These are phyloP conservation scores for Eimeria praecox DNA, from an alignment of 169 alveolate genomes.

Conservation along the genomic window DNA sequence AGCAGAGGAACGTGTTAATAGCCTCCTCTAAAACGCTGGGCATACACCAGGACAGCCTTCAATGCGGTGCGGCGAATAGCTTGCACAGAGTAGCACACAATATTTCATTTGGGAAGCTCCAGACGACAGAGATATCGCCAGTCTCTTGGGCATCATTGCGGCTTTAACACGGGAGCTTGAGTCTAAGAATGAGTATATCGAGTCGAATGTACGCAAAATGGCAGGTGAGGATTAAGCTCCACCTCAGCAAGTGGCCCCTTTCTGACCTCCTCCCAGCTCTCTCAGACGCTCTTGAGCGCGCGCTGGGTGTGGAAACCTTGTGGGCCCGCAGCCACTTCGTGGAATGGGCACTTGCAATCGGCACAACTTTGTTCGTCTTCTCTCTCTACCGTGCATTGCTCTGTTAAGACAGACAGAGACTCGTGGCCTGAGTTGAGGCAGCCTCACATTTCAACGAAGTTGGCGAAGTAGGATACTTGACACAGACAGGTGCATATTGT, in stretches of 20 bases:
- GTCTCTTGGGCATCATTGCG: slow-evolving; percentile 14
- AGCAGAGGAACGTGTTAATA: not conserved
- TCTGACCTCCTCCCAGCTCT: not conserved
- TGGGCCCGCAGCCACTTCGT: slow-evolving; percentile 18
- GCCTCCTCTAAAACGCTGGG: not conserved
- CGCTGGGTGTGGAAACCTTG: not conserved
- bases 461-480: not conserved
- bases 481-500: not conserved
- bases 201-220: not conserved
- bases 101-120: not conserved
- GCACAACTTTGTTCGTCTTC: not conserved
- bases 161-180: slow-evolving; percentile 59
- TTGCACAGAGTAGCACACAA: not conserved
- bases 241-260: not conserved
- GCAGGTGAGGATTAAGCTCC: slow-evolving; percentile 6
- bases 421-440: not conserved
- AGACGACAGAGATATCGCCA: slow-evolving; percentile 26
- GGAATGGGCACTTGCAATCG: slow-evolving; percentile 14
- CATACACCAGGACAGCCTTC: not conserved
- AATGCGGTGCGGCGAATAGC: not conserved
- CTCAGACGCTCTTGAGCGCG: slow-evolving; percentile 28
- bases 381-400: not conserved
- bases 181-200: not conserved
- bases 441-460: not conserved
- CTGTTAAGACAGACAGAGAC: slow-evolving; percentile 16